Conservation (phyloP, 169 alveolate species). For the Eimeria praecox region DNA sequence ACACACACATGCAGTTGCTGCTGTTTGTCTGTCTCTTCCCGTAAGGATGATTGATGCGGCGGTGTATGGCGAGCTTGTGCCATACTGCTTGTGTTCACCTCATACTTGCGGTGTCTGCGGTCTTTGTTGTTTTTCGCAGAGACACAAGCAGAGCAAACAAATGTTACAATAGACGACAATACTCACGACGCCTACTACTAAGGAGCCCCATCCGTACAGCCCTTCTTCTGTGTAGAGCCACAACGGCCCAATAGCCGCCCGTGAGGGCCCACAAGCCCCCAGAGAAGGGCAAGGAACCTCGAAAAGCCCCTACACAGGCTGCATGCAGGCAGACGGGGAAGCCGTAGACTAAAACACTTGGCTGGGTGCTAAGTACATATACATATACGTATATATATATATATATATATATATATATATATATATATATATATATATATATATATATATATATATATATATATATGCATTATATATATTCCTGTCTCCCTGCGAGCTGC, state of each 20-base stretch:
- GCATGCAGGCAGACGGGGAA: not conserved
- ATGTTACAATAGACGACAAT: not conserved
- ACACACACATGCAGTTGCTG: too few relatives aligned
- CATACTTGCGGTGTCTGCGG: not conserved
- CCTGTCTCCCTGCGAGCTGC: not conserved
- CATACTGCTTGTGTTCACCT: too few relatives aligned
- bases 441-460: too few relatives aligned
- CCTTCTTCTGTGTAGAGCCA: not conserved
- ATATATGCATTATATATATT: too few relatives aligned
- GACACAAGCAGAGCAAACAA: conserved; percentile 40
- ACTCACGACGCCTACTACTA: conserved; percentile 54
- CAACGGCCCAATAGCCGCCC: not conserved
- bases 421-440: too few relatives aligned
- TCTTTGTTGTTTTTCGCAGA: not conserved
- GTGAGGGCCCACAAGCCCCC: not conserved
- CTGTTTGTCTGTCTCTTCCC: not conserved
- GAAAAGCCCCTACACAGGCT: not conserved
- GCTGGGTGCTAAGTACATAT: not conserved
- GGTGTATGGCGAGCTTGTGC: not conserved
- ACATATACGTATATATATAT: not conserved
- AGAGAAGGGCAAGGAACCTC: not conserved
- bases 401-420: too few relatives aligned
- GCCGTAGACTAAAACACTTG: not conserved
- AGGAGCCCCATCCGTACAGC: not conserved
- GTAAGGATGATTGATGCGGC: too few relatives aligned